These are phyloP conservation scores for Salix dunnii DNA, from an alignment of 345 rosid species.

Conservation along the genomic window DNA sequence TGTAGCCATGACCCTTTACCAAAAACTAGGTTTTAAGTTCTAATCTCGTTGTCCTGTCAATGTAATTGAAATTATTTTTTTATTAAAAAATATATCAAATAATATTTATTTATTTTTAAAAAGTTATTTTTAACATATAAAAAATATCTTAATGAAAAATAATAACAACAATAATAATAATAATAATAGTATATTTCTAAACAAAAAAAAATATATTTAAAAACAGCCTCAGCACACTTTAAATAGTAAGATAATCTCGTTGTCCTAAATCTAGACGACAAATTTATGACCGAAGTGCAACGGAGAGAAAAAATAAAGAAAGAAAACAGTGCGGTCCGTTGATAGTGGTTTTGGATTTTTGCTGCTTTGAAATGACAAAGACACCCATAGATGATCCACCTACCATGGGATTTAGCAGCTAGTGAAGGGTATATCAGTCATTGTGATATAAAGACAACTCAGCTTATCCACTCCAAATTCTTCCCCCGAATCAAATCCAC, in stretches of 20 bases:
- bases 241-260: too few species aligned
- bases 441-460: background rate
- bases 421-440: constrained; percentile 1
- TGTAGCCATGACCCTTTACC: background rate
- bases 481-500: constrained; percentile 17
- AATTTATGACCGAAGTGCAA: background rate
- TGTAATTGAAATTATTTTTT: too few species aligned
- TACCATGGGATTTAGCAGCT: background rate
- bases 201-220: too few species aligned
- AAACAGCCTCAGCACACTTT: too few species aligned
- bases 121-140: too few species aligned
- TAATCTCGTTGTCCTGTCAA: background rate
- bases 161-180: too few species aligned
- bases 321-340: background rate
- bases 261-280: background rate
- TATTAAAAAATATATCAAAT: too few species aligned
- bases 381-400: background rate
- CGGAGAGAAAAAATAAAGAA: background rate
- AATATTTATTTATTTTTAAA: too few species aligned
- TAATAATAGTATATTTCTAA: too few species aligned
- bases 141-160: too few species aligned
- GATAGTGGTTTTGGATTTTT: background rate
- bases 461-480: constrained; percentile 9
- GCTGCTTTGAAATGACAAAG: background rate
- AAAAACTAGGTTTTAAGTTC: background rate